phyloP scores from a whole-genome alignment of 352 stramenopile genomes.

The Peronosclerospora sorghi region DNA sequence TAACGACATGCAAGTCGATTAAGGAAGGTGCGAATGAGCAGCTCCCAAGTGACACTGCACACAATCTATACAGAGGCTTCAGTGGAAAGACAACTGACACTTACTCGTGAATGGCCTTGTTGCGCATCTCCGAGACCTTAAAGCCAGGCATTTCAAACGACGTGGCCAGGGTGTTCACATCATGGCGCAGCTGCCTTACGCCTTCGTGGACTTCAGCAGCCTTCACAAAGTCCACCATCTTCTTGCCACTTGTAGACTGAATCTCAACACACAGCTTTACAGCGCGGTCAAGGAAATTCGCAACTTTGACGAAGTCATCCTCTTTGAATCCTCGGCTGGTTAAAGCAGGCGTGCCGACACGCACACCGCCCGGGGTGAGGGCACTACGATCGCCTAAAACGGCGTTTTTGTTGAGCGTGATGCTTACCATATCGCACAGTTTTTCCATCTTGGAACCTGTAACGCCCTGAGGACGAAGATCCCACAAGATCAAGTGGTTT shows the following conservation, averaged over 20 bases:
- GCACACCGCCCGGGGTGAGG: slow-evolving; percentile 90
- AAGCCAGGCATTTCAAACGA: slow-evolving; percentile 96
- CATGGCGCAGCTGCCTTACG: slow-evolving; percentile 82
- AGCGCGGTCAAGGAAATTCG: slow-evolving; percentile 91
- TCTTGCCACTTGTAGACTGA: slow-evolving; percentile 85
- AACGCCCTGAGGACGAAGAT: slow-evolving; percentile 90
- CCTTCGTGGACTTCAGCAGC: slow-evolving; percentile 73
- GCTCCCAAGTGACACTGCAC: slow-evolving; percentile 19
- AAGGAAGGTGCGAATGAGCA: slow-evolving; percentile 19
- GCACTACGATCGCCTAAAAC: slow-evolving; percentile 94
- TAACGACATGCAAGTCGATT: too few species aligned
- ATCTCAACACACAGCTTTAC: slow-evolving; percentile 91
- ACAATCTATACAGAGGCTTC: slow-evolving; percentile 20
- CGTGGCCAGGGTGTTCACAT: slow-evolving; percentile 90
- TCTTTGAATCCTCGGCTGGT: slow-evolving; percentile 97
- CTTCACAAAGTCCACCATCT: slow-evolving; percentile 89
- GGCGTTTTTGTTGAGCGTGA: slow-evolving; percentile 99
- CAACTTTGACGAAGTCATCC: slow-evolving; percentile 92
- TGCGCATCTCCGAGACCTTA: slow-evolving; percentile 83
- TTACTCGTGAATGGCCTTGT: slow-evolving; percentile 74
- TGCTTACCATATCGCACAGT: slow-evolving; percentile 93
- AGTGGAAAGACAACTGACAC: slow-evolving; percentile 12
- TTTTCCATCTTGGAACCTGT: slow-evolving; percentile 99
- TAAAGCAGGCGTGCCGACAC: slow-evolving; percentile 92
- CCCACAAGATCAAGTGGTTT: slow-evolving; percentile 99